These are phyloP conservation scores for Eimeria maxima DNA, from an alignment of 169 alveolate genomes.

Conservation along the genomic window DNA sequence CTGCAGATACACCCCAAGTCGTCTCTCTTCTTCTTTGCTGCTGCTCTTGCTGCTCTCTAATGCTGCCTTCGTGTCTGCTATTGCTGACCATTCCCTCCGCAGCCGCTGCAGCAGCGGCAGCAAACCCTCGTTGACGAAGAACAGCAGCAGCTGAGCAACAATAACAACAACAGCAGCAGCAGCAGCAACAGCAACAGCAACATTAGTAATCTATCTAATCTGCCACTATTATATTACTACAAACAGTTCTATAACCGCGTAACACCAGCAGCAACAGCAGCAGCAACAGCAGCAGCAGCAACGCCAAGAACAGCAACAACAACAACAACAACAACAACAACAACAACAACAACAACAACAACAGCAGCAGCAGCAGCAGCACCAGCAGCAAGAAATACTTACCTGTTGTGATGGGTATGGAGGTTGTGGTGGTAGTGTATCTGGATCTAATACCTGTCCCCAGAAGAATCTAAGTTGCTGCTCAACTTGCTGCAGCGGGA, in stretches of 20 bases:
- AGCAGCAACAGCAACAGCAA: neutral
- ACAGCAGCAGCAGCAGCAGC: constrained; percentile 15
- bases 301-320: neutral
- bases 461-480: constrained; percentile 76
- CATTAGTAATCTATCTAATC: neutral
- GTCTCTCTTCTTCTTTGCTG: constrained; percentile 73
- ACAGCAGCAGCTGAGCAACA: constrained; percentile 48
- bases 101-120: neutral
- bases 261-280: neutral
- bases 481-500: constrained; percentile 80
- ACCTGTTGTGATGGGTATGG: constrained; percentile 79
- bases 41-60: constrained; percentile 53
- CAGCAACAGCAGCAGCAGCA: neutral
- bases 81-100: constrained; percentile 52
- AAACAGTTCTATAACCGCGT: too few species aligned
- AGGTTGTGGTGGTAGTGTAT: constrained; percentile 75
- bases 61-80: neutral
- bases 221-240: too few species aligned
- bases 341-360: neutral
- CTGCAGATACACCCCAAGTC: constrained; percentile 54
- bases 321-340: neutral
- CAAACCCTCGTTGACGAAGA: constrained; percentile 62
- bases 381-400: neutral
- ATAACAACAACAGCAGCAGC: neutral
- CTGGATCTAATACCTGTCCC: constrained; percentile 53